Evolutionary conservation across 2,329 filamentous ascomycete genomes (phyloP).

Genomic region (Hypoxylon sp.): DNA sequence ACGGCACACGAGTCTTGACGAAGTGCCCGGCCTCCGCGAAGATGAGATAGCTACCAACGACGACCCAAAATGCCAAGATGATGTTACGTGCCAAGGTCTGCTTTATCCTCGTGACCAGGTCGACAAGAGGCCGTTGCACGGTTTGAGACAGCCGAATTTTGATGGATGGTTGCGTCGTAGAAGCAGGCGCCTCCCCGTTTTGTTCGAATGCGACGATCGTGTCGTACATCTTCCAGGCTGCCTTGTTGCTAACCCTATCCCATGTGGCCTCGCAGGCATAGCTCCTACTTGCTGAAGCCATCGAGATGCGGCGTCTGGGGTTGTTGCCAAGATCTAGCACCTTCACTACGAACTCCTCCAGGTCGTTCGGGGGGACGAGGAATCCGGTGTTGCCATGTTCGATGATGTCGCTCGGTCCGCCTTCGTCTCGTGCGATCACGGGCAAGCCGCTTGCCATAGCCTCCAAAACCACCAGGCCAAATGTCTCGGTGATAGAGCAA

Average conservation of each 20-base stretch:
- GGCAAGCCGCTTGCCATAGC: slow-evolving; percentile 78
- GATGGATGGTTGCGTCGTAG: slow-evolving; percentile 50
- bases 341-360: slow-evolving; percentile 67
- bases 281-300: slow-evolving; percentile 62
- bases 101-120: slow-evolving; percentile 57
- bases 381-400: slow-evolving; percentile 70
- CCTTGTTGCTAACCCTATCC: slow-evolving; percentile 78
- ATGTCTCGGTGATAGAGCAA: slow-evolving; percentile 78
- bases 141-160: slow-evolving; percentile 60
- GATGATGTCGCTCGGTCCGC: slow-evolving; percentile 76
- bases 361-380: slow-evolving; percentile 68
- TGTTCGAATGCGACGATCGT: slow-evolving; percentile 61
- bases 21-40: slow-evolving; percentile 61
- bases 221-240: slow-evolving; percentile 72
- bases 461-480: slow-evolving; percentile 77
- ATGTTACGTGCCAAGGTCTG: slow-evolving; percentile 59
- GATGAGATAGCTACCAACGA: slow-evolving; percentile 62
- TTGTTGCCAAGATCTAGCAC: slow-evolving; percentile 64
- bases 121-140: slow-evolving; percentile 53
- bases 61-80: slow-evolving; percentile 62
- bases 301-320: slow-evolving; percentile 55
- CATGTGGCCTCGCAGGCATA: slow-evolving; percentile 74
- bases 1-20: slow-evolving; percentile 41
- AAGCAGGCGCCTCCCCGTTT: slow-evolving; percentile 43
- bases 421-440: slow-evolving; percentile 75